phyloP scores from a whole-genome alignment of 768 basidiomycete genomes.

The Suillus subluteus region DNA sequence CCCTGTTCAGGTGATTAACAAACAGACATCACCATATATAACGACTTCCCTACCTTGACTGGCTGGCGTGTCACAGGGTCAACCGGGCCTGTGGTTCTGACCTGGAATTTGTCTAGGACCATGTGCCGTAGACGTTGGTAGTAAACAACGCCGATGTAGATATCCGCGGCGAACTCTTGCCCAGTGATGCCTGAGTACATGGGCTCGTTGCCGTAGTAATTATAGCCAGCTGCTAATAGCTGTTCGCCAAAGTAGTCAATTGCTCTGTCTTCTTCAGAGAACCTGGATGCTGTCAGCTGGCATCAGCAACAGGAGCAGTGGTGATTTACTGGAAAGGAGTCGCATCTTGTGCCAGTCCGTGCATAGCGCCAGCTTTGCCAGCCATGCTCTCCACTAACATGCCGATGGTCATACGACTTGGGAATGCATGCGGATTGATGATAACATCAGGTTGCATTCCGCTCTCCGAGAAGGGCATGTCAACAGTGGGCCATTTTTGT shows the following conservation, averaged over 20 bases:
- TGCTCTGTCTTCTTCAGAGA: conserved; percentile 96
- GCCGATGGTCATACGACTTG: conserved; percentile 99
- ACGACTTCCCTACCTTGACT: conserved; percentile 73
- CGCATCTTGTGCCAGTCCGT: conserved; percentile 97
- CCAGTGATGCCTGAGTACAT: conserved; percentile 99
- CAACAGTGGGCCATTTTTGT: conserved; percentile 96
- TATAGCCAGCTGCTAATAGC: conserved; percentile 91
- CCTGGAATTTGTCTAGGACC: conserved; percentile 99
- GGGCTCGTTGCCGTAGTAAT: conserved; percentile 98
- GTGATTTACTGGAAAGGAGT: conserved; percentile 91
- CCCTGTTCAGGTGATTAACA: conserved; percentile 54
- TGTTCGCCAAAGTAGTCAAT: conserved; percentile 98
- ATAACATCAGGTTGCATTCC: conserved; percentile 99
- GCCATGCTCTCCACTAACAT: conserved; percentile 99
- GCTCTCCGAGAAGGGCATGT: conserved; percentile 99
- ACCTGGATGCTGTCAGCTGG: conserved; percentile 50
- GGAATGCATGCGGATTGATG: conserved; percentile 99
- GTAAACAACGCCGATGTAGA: conserved; percentile 98
- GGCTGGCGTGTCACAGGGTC: conserved; percentile 96
- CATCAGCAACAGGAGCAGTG: conserved; percentile 9
- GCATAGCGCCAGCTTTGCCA: conserved; percentile 99
- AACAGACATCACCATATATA: background rate
- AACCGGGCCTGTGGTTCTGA: conserved; percentile 96
- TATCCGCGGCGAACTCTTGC: conserved; percentile 97
- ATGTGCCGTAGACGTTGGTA: conserved; percentile 99